These are phyloP conservation scores for Xylaria telfairii DNA, from an alignment of 495 filamentous ascomycete species.

Conservation along the genomic window DNA sequence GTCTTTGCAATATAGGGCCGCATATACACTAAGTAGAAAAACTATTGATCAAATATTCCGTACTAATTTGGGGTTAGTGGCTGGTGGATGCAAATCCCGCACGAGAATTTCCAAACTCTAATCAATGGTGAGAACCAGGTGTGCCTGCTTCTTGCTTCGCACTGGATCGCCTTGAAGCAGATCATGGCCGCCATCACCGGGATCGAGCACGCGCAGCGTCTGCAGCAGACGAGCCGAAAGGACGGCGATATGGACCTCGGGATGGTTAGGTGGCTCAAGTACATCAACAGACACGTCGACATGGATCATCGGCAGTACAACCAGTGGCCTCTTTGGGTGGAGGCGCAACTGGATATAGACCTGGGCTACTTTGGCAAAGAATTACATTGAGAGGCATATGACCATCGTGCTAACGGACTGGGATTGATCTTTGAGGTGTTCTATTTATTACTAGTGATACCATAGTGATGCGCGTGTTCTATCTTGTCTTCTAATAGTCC, in stretches of 20 bases:
- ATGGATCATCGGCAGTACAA: conserved; percentile 46
- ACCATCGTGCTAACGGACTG: not conserved
- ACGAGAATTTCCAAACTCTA: conserved; percentile 59
- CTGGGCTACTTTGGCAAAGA: conserved; percentile 43
- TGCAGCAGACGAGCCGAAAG: conserved; percentile 16
- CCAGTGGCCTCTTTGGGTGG: conserved; percentile 56
- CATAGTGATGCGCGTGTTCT: not conserved
- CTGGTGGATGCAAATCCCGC: conserved; percentile 59
- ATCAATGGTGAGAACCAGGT: conserved; percentile 57
- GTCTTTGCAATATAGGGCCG: not conserved
- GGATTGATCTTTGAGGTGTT: not conserved
- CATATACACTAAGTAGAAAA: not conserved
- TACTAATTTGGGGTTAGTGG: conserved; percentile 20
- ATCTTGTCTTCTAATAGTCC: not conserved
- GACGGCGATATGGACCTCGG: conserved; percentile 36
- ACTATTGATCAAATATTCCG: not conserved
- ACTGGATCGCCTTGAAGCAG: conserved; percentile 64
- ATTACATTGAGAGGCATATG: conserved; percentile 1
- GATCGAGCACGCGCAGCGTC: conserved; percentile 35
- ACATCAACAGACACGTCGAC: conserved; percentile 51
- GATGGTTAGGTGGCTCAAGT: conserved; percentile 47
- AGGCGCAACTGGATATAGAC: conserved; percentile 46
- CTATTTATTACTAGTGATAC: conserved; percentile 9
- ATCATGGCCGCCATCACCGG: conserved; percentile 59
- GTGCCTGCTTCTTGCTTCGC: conserved; percentile 58